Evolutionary conservation across 164 flowering plant genomes (phyloP).

Genomic region (Pachysandra terminalis): DNA sequence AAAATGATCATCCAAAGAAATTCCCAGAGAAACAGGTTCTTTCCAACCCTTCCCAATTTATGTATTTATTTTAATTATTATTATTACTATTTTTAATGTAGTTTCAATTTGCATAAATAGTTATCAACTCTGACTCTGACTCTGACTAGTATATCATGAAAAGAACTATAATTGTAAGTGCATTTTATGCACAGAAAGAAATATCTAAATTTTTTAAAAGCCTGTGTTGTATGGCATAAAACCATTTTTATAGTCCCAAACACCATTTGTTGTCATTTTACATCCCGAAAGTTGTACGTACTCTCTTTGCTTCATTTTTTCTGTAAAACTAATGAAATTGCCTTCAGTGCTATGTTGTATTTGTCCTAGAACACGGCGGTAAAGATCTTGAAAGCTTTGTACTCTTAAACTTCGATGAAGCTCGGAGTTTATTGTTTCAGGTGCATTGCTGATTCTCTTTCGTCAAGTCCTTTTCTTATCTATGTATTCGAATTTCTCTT

Average conservation of each 20-base stretch:
- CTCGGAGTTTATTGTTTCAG: conserved; percentile 72
- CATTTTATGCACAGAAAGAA: too few relatives aligned
- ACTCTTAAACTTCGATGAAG: conserved; percentile 70
- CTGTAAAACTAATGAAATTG: conserved; percentile 18
- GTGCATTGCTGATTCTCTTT: conserved; percentile 25
- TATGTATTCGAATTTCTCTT: not conserved
- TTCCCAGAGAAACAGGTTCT: conserved; percentile 81
- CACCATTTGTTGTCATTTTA: not conserved
- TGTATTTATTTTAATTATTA: too few relatives aligned
- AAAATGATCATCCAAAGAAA: conserved; percentile 79
- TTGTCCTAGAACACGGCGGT: conserved; percentile 88
- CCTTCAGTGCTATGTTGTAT: conserved; percentile 75
- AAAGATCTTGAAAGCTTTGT: conserved; percentile 90
- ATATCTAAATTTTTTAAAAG: too few relatives aligned
- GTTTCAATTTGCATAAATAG: not conserved
- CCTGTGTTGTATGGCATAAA: not conserved
- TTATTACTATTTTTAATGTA: too few relatives aligned
- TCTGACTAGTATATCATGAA: not conserved
- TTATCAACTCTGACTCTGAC: not conserved
- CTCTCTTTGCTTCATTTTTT: not conserved
- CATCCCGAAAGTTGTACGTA: not conserved
- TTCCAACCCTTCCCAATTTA: not conserved
- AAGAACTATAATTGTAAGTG: too few relatives aligned
- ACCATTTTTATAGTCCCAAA: not conserved
- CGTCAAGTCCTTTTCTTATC: not conserved